Evolutionary conservation across 441 rosid species (phyloP), one percentile per base, ranked within the genome.

Genomic region (Hura crepitans): DNA sequence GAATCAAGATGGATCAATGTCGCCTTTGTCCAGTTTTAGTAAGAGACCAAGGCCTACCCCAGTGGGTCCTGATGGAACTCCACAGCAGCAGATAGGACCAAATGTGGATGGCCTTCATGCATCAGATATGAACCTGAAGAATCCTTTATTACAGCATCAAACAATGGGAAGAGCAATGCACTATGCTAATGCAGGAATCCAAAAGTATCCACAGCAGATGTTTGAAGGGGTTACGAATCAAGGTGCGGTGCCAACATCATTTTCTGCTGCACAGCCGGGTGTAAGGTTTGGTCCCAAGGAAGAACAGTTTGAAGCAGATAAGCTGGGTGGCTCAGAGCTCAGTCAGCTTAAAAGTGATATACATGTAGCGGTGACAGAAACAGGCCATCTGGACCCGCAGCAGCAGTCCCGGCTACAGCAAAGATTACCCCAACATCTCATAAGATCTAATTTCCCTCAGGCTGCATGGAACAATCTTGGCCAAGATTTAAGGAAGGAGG

Each of bases 401-500:
- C 89, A 81, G 25, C 85, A 81, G 57, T 75, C 82, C 60, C 88
- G 89, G 51, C 72, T 75, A 33, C 96, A 86, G 69, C 81, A 88
- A 68, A 83, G 92, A 82, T 71, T 85, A 55, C 79, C 89, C 53
- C 85, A 80, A 62, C 85, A 89, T 71, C 79, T 80, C 66, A 72
- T 80, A 78, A 89, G 91, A 78, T 46, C 94, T 46, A 83, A 80
- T 78, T 81, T 84, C 65, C 73, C 88, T 69, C 98, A 86, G 80
- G 63, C 84, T 51, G 79, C 83, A 33, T 86, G 97, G 97, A 91
- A 74, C 79, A 89, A 77, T 82, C 65, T 85, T 68, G 80, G 82
- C 74, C 97, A 93, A 70, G 93, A 88, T 80, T 72, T 71, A 6
- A 91, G 87, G 75, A 93, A 87, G 79, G 98, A 92, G 76, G 96